Conservation (phyloP, 2,329 filamentous ascomycete genomes). For the Microcera coccophila region DNA sequence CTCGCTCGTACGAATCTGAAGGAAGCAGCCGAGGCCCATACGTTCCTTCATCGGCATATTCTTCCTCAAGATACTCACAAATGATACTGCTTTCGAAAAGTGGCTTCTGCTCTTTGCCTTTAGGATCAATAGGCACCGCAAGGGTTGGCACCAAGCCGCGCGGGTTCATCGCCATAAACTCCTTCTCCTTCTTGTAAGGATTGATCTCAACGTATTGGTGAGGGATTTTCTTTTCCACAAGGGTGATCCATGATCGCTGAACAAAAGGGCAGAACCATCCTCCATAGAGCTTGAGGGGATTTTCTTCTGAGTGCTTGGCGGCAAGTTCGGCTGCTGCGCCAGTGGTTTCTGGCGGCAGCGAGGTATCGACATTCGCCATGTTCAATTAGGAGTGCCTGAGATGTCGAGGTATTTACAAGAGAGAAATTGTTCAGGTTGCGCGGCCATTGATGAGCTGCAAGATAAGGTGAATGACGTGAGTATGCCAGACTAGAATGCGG, state of each 20-base stretch:
- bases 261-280: constrained; percentile 73
- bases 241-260: constrained; percentile 68
- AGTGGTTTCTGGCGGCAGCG: constrained; percentile 43
- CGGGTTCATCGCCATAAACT: constrained; percentile 68
- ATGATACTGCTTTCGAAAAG: constrained; percentile 71
- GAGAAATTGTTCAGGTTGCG: not conserved
- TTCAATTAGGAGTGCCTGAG: constrained; percentile 4
- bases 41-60: constrained; percentile 47
- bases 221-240: constrained; percentile 68
- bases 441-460: not conserved
- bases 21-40: constrained; percentile 54
- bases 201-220: constrained; percentile 78
- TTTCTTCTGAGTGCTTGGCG: constrained; percentile 41
- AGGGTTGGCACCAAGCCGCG: constrained; percentile 72
- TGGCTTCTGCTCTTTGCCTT: constrained; percentile 45
- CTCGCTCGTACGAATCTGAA: constrained; percentile 58
- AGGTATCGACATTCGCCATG: constrained; percentile 48
- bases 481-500: constrained; percentile 1
- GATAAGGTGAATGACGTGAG: not conserved
- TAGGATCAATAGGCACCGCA: constrained; percentile 38
- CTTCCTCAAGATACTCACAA: constrained; percentile 73
- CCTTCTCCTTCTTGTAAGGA: constrained; percentile 68
- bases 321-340: constrained; percentile 49
- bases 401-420: not conserved
- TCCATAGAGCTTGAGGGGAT: constrained; percentile 63